Conservation (phyloP, 169 alveolate genomes). For the Plasmodium billcollinsi region DNA sequence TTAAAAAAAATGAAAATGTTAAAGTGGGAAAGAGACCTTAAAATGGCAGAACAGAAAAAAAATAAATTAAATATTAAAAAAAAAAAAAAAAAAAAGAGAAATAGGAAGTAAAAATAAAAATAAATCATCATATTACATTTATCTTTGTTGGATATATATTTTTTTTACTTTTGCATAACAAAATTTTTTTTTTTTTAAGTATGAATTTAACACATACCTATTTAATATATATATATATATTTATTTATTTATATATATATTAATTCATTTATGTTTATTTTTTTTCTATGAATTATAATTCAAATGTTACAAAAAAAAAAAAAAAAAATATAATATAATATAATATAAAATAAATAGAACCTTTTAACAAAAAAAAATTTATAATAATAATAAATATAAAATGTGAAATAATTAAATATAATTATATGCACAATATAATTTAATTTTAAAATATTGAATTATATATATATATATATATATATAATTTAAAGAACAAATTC, state of each 20-base stretch:
- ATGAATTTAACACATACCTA: neutral
- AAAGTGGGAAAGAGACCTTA: slow-evolving; percentile 70
- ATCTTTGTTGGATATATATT: too few species aligned
- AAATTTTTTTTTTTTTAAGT: neutral
- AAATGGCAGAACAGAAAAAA: slow-evolving; percentile 35
- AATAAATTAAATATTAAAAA: slow-evolving; percentile 6
- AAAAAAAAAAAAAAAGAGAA: slow-evolving; percentile 29
- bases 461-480: too few species aligned
- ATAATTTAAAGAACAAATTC: too few species aligned
- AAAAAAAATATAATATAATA: too few species aligned
- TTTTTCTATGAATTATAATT: too few species aligned
- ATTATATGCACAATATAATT: too few species aligned
- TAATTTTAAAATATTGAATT: too few species aligned
- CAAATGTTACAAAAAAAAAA: too few species aligned
- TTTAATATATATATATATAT: neutral
- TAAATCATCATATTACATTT: neutral
- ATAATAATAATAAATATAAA: too few species aligned
- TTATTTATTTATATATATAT: neutral
- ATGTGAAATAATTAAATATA: too few species aligned
- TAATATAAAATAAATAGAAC: too few species aligned
- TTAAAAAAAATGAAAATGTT: slow-evolving; percentile 65
- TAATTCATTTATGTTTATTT: neutral
- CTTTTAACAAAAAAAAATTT: slow-evolving; percentile 2
- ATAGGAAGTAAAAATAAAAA: neutral
- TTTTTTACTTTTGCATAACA: neutral